These are phyloP conservation scores for Chytriomyces confervae DNA, from an alignment of 192 early-diverging fungal genomes.

Conservation along the genomic window DNA sequence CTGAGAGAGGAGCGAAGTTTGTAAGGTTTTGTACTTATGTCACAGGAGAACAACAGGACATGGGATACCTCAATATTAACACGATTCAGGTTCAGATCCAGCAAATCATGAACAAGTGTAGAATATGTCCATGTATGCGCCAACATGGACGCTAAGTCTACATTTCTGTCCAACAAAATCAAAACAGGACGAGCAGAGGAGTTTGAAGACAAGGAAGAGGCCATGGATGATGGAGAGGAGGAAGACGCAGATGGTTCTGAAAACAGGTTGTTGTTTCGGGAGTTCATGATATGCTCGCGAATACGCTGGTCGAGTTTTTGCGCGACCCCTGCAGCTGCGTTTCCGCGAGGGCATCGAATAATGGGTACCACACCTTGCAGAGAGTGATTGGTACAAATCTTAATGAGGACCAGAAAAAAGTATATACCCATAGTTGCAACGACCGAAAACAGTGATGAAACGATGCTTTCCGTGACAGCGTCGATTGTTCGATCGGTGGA, in stretches of 20 bases:
- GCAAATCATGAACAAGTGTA: slow-evolving; percentile 93
- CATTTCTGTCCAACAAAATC: slow-evolving; percentile 87
- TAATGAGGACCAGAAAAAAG: not conserved
- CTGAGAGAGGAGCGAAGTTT: slow-evolving; percentile 11
- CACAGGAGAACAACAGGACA: not conserved
- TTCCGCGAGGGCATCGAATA: slow-evolving; percentile 88
- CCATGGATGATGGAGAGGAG: not conserved
- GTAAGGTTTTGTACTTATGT: not conserved
- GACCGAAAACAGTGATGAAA: slow-evolving; percentile 84
- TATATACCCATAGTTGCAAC: slow-evolving; percentile 81
- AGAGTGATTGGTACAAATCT: not conserved
- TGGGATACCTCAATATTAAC: slow-evolving; percentile 68
- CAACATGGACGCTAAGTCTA: slow-evolving; percentile 91
- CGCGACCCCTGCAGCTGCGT: slow-evolving; percentile 93
- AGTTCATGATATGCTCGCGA: slow-evolving; percentile 91
- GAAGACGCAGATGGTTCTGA: slow-evolving; percentile 45
- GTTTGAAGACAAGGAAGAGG: not conserved
- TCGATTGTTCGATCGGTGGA: slow-evolving; percentile 84
- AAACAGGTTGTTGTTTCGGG: slow-evolving; percentile 80
- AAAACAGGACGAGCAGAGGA: slow-evolving; percentile 58
- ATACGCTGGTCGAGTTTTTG: slow-evolving; percentile 86
- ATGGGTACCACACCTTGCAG: slow-evolving; percentile 78
- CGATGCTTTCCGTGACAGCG: slow-evolving; percentile 77
- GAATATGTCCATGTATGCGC: slow-evolving; percentile 99
- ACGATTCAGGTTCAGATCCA: slow-evolving; percentile 91